Base-by-base conservation (phyloP, 2,329 filamentous ascomycete species). In the Ophiostoma himal-ulmi region DNA sequence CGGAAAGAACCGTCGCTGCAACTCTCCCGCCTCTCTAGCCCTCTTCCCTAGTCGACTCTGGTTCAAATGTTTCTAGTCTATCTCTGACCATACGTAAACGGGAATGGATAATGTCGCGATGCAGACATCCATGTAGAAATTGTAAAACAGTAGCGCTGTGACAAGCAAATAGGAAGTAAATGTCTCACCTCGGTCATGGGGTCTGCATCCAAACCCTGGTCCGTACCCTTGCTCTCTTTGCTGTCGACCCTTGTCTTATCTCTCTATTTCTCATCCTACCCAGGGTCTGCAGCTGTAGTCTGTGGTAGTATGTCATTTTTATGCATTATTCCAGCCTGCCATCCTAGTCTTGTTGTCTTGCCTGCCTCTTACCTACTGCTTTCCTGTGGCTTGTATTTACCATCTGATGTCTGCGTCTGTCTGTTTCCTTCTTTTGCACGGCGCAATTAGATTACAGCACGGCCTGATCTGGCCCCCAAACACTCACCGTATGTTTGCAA, bases 1-100 rank as follows among this genome's bases (percentile, higher is more conserved):
- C 52, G 52, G 57, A 62, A 62, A 30, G 57, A 62, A 62, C 26
- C 57, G 52, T 34, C 54, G 54, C 57, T 62, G 57, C 57, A 62
- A 62, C 57, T 62, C 57, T 62, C 57, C 57, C 57, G 57, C 52
- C 13, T 17, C 52, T 57, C 52, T 57, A 57, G n/a, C 57, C 57
- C 52, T 22, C 52, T n/a, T 22, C 11, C n/a, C 52, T 26, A 22
- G 52, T 3, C 52, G n/a, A 13, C 22, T 57, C 22, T 57, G 52
- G 10, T 26, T 26, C 52, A 57, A 57, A 57, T 22, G n/a, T 14
- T 26, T 57, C 52, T 26, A 57, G 44, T 48, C 44, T 48, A 5
- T 20, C 44, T 48, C 14, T n/a, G 17, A 17, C 44, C 44, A 48
- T 48, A 48, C 44, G 44, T 48, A 48, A 48, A 44, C 41, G 41